phyloP scores from a whole-genome alignment of 306 rosid genomes.

The Rosa lucieae region DNA sequence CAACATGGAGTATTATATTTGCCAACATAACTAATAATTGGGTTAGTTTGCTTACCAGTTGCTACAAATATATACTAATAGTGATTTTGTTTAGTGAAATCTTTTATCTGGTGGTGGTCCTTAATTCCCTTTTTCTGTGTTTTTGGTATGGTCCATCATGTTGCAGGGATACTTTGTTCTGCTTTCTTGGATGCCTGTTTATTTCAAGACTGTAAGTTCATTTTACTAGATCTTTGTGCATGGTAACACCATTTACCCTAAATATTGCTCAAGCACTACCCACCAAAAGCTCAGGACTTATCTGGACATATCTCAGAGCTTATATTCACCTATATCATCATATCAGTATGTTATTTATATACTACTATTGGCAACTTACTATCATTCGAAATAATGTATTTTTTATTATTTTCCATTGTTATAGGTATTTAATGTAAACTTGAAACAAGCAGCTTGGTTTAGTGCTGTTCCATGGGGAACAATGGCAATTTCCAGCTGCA shows the following conservation, averaged over 20 bases:
- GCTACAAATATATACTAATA: slow-evolving; percentile 1
- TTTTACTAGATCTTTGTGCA: slow-evolving; percentile 13
- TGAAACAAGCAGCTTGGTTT: slow-evolving; percentile 96
- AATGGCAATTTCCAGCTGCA: slow-evolving; percentile 84
- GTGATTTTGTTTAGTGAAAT: not conserved
- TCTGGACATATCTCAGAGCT: not conserved
- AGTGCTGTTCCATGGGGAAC: slow-evolving; percentile 97
- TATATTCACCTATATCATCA: not conserved
- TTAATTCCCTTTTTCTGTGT: slow-evolving; percentile 6
- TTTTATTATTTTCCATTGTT: not conserved
- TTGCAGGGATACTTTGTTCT: slow-evolving; percentile 96
- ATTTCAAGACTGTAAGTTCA: slow-evolving; percentile 78
- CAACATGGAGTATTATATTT: slow-evolving; percentile 83
- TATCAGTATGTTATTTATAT: not conserved
- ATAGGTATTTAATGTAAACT: slow-evolving; percentile 85
- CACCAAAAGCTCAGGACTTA: not conserved
- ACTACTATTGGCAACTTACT: not conserved
- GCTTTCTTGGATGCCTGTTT: slow-evolving; percentile 98
- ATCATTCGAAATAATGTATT: not conserved
- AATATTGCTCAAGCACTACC: not conserved
- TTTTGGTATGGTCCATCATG: slow-evolving; percentile 22
- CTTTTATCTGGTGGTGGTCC: not conserved
- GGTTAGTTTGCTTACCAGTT: slow-evolving; percentile 51
- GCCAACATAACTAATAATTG: slow-evolving; percentile 91
- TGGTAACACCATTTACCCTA: not conserved